Percentiles rank a stretch among this genome's conserved stretches.
Evolutionary conservation across 2,329 filamentous ascomycete species (phyloP).

Genomic region (Epichloe typhina): DNA sequence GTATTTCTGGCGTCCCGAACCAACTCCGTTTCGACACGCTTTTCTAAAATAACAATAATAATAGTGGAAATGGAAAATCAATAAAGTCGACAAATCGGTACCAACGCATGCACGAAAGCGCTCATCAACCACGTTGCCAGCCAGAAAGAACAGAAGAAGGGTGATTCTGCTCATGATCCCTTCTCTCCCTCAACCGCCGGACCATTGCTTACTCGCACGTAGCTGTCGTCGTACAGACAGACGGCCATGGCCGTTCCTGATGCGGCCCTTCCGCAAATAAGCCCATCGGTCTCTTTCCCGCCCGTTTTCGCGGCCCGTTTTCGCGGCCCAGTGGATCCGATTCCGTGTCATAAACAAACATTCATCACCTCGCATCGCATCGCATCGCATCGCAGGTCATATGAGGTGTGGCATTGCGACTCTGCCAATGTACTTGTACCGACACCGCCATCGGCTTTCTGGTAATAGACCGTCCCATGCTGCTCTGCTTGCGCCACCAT

Average conservation of each 20-base stretch:
- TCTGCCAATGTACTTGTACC: neutral
- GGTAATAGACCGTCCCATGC: neutral
- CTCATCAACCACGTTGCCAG: no score
- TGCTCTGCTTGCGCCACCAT: conserved; percentile 1
- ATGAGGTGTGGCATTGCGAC: neutral
- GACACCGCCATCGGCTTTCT: neutral
- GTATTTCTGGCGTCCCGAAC: no score
- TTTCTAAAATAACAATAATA: no score
- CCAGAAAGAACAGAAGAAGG: no score
- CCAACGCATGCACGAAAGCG: no score
- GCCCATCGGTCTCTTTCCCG: neutral
- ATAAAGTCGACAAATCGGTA: no score
- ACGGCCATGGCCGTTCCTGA: neutral
- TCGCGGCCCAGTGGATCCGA: neutral
- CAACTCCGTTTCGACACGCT: no score
- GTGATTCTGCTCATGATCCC: no score
- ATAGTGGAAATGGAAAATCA: no score
- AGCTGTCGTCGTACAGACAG: neutral
- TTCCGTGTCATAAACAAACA: neutral
- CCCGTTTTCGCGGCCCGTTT: neutral
- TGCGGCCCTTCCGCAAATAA: conserved; percentile 3
- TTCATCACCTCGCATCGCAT: neutral
- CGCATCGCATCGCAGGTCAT: neutral
- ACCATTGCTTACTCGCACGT: neutral
- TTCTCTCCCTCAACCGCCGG: no score